A percentile compares a stretch with the other conserved stretches of the same genome.
These are phyloP conservation scores for Metschnikowia lochheadii DNA, from an alignment of 805 yeast genomes.

Conservation along the genomic window DNA sequence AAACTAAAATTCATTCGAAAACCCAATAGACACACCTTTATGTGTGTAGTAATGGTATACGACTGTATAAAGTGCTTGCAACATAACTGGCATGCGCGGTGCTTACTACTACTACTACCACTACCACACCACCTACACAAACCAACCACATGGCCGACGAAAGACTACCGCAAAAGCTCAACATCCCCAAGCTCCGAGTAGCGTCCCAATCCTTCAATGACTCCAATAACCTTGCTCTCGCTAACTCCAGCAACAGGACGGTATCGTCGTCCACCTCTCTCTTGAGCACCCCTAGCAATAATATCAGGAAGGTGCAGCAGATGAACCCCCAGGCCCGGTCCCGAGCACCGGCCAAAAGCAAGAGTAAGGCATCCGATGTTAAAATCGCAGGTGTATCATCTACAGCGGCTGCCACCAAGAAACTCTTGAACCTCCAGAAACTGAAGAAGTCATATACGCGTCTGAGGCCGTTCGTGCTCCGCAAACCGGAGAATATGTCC, in stretches of 20 bases:
- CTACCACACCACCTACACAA: not conserved
- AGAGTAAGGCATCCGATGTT: slow-evolving; percentile 6
- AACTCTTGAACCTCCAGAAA: slow-evolving; percentile 36
- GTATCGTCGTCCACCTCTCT: slow-evolving; percentile 36
- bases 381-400: slow-evolving; percentile 7
- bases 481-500: slow-evolving; percentile 30
- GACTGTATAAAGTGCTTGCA: not conserved
- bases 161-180: slow-evolving; percentile 7
- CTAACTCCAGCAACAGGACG: slow-evolving; percentile 27
- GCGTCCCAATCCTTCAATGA: slow-evolving; percentile 14
- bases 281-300: slow-evolving; percentile 41
- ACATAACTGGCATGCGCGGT: not conserved
- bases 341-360: not conserved
- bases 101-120: not conserved
- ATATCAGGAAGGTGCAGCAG: slow-evolving; percentile 32
- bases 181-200: slow-evolving; percentile 15
- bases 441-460: slow-evolving; percentile 26
- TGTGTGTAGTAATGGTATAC: no score
- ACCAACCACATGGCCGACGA: slow-evolving; percentile 12
- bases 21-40: no score
- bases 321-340: slow-evolving; percentile 14
- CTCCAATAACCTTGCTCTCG: slow-evolving; percentile 8
- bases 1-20: no score
- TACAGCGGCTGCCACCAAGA: slow-evolving; percentile 26
- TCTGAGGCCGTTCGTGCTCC: slow-evolving; percentile 24